Base-by-base conservation (phyloP, 176 grass and related monocot genomes). In the Triticum dicoccoides region DNA sequence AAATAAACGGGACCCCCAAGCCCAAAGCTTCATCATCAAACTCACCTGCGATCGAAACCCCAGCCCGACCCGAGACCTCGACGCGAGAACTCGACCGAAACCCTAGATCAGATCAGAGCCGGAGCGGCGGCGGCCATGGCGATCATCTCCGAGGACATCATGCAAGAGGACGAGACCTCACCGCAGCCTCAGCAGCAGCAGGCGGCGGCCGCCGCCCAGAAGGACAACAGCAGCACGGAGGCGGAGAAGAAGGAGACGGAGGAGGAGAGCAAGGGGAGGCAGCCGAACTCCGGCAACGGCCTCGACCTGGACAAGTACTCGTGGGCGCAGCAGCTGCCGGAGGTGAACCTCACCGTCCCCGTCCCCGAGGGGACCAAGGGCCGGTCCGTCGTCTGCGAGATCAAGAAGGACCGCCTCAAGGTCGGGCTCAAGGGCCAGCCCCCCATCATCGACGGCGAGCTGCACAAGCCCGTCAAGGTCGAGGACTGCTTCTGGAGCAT, bases 401-500 rank as follows among this genome's bases (percentile, higher is more conserved):
- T 95, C 77, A 86, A 88, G 88, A 92, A 87, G 37, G 86, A 85
- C 62, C 85, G 84, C 64, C 73, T 95, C 35, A 90, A 92, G 86
- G 87, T 92, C 49, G 93, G 90, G 14, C 68, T 88, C 4, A 95
- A 92, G 78, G 90, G 87, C 2, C 87, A 88, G 74, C 77, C 85
- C 25, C 73, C 62, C 59, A 79, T 88, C 71, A 84, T 95, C 61
- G 85, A 92, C 79, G 93, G 87, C 44, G 87, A 95, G 42, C 93
- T 95, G 37, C 83, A 83, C 61, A 65, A 86, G 5, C 39, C 85
- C 47, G 85, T 95, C 20, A 92, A 84, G 86, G 66, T 71, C 11
- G 85, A 77, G 8, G 90, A 95, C 68, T 90, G 87, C 78, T 92
- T 95, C 74, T 95, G 93, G 93, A 92, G 87, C 77, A 88, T 95